phyloP scores from a whole-genome alignment of 495 filamentous ascomycete species.

The Hypoxylon fragiforme region DNA sequence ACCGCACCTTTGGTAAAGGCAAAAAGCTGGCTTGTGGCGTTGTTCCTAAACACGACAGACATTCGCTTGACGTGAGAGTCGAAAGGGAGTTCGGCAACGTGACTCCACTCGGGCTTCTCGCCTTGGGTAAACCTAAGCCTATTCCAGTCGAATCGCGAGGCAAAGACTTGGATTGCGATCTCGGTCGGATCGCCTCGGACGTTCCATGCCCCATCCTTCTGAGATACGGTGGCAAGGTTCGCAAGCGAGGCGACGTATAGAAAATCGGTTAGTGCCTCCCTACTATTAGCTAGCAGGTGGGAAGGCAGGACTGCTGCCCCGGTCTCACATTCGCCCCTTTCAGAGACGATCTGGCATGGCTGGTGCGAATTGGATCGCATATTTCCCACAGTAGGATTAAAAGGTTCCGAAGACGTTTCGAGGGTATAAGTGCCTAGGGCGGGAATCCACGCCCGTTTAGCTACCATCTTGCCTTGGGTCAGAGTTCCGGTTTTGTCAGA shows the following conservation, averaged over 20 bases:
- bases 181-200: conserved; percentile 70
- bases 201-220: conserved; percentile 56
- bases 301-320: too few species aligned
- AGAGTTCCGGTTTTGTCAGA: conserved; percentile 75
- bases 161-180: conserved; percentile 71
- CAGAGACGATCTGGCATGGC: conserved; percentile 33
- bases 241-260: conserved; percentile 66
- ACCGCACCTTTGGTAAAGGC: conserved; percentile 71
- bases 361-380: conserved; percentile 47
- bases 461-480: conserved; percentile 68
- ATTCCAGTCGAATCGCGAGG: conserved; percentile 64
- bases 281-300: conserved; percentile 33
- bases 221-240: conserved; percentile 64
- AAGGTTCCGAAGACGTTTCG: conserved; percentile 56
- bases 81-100: conserved; percentile 66
- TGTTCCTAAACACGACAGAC: conserved; percentile 62
- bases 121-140: conserved; percentile 54
- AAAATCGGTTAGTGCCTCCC: conserved; percentile 54
- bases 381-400: conserved; percentile 59
- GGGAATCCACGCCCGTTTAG: conserved; percentile 57
- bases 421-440: conserved; percentile 63
- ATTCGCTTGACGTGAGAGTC: conserved; percentile 72
- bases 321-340: conserved; percentile 18
- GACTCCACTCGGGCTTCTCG: conserved; percentile 56
- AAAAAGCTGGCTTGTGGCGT: conserved; percentile 40